A percentile compares a stretch with the other conserved stretches of the same genome.
phyloP scores from a whole-genome alignment of 192 early-diverging fungal genomes.

The Coemansia sp. region DNA sequence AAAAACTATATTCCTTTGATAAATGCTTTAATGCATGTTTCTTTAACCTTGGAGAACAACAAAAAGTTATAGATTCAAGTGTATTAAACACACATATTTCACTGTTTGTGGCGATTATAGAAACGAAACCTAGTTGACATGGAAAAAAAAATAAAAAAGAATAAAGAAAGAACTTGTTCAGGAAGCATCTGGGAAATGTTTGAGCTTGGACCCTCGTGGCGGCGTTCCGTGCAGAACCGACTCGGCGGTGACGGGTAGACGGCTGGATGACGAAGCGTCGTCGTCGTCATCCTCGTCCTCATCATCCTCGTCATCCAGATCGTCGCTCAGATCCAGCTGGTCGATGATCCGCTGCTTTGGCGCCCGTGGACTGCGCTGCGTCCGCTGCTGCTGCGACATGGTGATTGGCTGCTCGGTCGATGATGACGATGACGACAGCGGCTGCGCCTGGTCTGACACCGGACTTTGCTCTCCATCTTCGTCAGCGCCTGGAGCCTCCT shows the following conservation, averaged over 20 bases:
- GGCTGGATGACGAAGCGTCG: constrained; percentile 10
- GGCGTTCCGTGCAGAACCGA: constrained; percentile 41
- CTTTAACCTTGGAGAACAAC: not conserved
- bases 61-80: not conserved
- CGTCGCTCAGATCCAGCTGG: constrained; percentile 17
- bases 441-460: not conserved
- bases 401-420: not conserved
- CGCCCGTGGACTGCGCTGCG: not conserved
- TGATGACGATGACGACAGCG: too few relatives aligned
- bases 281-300: constrained; percentile 42
- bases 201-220: constrained; percentile 33
- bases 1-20: not conserved
- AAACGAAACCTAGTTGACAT: not conserved
- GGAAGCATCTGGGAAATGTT: constrained; percentile 13
- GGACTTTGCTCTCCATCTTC: not conserved
- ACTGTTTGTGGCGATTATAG: not conserved
- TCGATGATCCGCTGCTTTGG: constrained; percentile 20
- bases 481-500: not conserved
- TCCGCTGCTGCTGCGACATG: not conserved
- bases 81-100: not conserved
- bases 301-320: constrained; percentile 19
- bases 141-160: constrained; percentile 5
- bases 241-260: constrained; percentile 7
- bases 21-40: not conserved
- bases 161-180: too few relatives aligned